These are phyloP conservation scores for Podospora australis DNA, from an alignment of 495 filamentous ascomycete genomes.

Conservation along the genomic window DNA sequence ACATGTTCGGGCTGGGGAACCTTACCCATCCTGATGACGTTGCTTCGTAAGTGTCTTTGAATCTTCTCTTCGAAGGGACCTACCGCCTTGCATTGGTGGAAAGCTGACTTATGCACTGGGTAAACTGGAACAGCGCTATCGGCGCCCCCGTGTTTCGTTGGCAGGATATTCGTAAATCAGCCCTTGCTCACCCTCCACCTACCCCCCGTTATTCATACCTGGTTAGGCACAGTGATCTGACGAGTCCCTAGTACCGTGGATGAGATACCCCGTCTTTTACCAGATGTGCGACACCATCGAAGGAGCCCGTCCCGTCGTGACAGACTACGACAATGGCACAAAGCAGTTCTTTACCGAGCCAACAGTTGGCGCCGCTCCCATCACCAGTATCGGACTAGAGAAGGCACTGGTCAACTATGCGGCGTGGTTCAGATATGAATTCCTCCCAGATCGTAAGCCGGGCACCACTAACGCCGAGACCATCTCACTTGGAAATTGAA, in stretches of 20 bases:
- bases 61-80: not conserved
- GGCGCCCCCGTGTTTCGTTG: slow-evolving; percentile 46
- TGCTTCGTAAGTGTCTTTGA: slow-evolving; percentile 29
- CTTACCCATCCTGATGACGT: slow-evolving; percentile 54
- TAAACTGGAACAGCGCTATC: slow-evolving; percentile 26
- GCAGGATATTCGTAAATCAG: slow-evolving; percentile 38
- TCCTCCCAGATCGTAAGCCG: slow-evolving; percentile 23
- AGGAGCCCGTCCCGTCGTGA: slow-evolving; percentile 15
- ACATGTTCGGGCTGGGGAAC: slow-evolving; percentile 48
- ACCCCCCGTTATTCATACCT: not conserved
- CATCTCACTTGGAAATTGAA: no score
- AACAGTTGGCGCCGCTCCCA: slow-evolving; percentile 14
- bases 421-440: slow-evolving; percentile 42
- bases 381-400: slow-evolving; percentile 46
- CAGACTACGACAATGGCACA: not conserved
- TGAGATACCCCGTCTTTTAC: slow-evolving; percentile 48
- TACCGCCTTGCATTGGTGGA: no score
- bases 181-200: not conserved
- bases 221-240: not conserved
- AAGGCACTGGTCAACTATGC: slow-evolving; percentile 51
- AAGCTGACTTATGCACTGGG: not conserved
- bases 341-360: slow-evolving; percentile 18
- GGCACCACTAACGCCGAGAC: no score
- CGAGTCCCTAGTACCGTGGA: not conserved
- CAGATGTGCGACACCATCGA: slow-evolving; percentile 44